Conservation (phyloP, 192 early-diverging fungal species). For the Umbelopsis isabellina region DNA sequence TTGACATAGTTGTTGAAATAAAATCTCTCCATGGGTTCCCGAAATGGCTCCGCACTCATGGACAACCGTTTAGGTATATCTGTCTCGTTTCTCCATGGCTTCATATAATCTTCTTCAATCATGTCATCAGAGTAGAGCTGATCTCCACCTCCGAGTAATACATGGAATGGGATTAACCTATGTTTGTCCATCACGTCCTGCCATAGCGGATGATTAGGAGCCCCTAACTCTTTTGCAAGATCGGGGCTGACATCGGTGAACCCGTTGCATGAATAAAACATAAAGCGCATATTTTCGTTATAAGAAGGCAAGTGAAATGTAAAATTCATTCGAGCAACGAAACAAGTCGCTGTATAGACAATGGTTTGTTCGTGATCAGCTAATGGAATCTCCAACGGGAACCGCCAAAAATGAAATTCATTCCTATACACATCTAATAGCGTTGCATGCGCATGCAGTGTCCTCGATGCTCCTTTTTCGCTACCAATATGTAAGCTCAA, state of each 20-base stretch:
- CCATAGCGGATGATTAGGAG: slow-evolving; percentile 59
- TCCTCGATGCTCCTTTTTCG: background rate
- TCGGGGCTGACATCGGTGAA: slow-evolving; percentile 49
- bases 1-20: slow-evolving; percentile 35
- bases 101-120: slow-evolving; percentile 29
- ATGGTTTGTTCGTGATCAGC: background rate
- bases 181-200: slow-evolving; percentile 66
- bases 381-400: slow-evolving; percentile 54
- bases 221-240: slow-evolving; percentile 26
- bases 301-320: slow-evolving; percentile 38
- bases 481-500: slow-evolving; percentile 1
- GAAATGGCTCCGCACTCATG: background rate
- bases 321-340: slow-evolving; percentile 29
- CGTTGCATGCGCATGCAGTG: slow-evolving; percentile 8
- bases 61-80: slow-evolving; percentile 25
- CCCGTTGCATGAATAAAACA: slow-evolving; percentile 73
- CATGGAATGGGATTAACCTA: slow-evolving; percentile 58
- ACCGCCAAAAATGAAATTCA: slow-evolving; percentile 60
- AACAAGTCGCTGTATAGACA: slow-evolving; percentile 21
- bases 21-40: slow-evolving; percentile 29
- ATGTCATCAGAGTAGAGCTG: slow-evolving; percentile 59
- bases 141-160: slow-evolving; percentile 73
- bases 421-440: slow-evolving; percentile 52
- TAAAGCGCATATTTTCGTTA: slow-evolving; percentile 59
- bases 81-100: slow-evolving; percentile 26